These are phyloP conservation scores for Westerdykella aurantiaca DNA, from an alignment of 2,329 filamentous ascomycete species.

Conservation along the genomic window DNA sequence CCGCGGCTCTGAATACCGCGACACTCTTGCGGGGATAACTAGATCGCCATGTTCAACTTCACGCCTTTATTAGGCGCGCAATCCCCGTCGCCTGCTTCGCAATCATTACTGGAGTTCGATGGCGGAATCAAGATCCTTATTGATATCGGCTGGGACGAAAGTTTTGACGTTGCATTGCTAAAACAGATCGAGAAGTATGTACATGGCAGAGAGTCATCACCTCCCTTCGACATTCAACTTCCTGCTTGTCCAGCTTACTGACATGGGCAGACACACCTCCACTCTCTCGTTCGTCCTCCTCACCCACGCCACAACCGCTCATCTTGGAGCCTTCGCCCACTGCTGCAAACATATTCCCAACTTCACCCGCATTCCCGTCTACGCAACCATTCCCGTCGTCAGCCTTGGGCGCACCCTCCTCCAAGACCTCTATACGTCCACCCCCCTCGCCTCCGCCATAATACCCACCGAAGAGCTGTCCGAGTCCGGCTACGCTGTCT, in stretches of 20 bases:
- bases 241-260: conserved; percentile 2
- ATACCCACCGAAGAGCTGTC: conserved; percentile 69
- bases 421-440: conserved; percentile 87
- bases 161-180: conserved; percentile 75
- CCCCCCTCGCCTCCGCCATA: conserved; percentile 78
- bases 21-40: not conserved
- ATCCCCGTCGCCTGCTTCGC: conserved; percentile 77
- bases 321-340: conserved; percentile 89
- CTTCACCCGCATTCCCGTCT: conserved; percentile 88
- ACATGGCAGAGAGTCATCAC: conserved; percentile 3
- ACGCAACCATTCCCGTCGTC: conserved; percentile 89
- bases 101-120: conserved; percentile 95
- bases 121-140: conserved; percentile 93
- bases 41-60: conserved; percentile 79
- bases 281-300: conserved; percentile 90
- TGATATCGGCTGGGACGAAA: conserved; percentile 93
- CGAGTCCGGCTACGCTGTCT: conserved; percentile 52
- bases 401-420: conserved; percentile 84
- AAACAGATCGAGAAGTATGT: conserved; percentile 82
- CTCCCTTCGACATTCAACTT: conserved; percentile 3
- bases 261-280: conserved; percentile 64
- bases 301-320: conserved; percentile 86
- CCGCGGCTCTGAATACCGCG: too few relatives aligned
- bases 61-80: conserved; percentile 87
- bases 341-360: conserved; percentile 94